Percentiles rank a stretch among this genome's conserved stretches.
phyloP scores from a whole-genome alignment of 208 protist genomes.

The Tritrichomonas musculus region DNA sequence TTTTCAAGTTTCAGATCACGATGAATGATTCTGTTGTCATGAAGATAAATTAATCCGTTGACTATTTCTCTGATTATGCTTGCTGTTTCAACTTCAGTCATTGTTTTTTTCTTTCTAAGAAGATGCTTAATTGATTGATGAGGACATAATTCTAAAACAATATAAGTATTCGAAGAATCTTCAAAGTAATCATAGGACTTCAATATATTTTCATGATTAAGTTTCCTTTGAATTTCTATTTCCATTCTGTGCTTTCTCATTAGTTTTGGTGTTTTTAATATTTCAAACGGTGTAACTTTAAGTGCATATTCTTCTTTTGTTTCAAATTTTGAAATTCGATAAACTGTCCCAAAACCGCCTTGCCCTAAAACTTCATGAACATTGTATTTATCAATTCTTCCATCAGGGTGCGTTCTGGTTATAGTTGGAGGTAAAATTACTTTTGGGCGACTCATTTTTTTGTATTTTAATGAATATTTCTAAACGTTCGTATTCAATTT shows the following conservation, averaged over 20 bases:
- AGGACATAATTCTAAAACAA: constrained; percentile 82
- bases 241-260: constrained; percentile 67
- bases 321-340: background rate
- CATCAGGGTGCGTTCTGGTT: background rate
- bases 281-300: constrained; percentile 76
- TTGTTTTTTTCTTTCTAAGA: background rate
- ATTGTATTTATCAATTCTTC: background rate
- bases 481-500: too few relatives aligned
- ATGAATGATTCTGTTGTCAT: constrained; percentile 72
- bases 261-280: background rate
- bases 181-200: constrained; percentile 82
- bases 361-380: background rate
- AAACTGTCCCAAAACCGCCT: background rate
- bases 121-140: background rate
- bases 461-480: too few relatives aligned
- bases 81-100: background rate
- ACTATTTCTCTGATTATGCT: background rate
- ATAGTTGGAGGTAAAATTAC: too few relatives aligned
- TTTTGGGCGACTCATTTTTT: too few relatives aligned
- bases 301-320: constrained; percentile 63
- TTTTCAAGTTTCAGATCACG: constrained; percentile 89
- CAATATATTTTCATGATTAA: constrained; percentile 85
- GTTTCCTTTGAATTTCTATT: constrained; percentile 81
- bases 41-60: background rate
- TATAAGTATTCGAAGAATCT: constrained; percentile 81